Base-by-base conservation (phyloP, 1,284 basidiomycete species). In the Sphagnurus paluster region DNA sequence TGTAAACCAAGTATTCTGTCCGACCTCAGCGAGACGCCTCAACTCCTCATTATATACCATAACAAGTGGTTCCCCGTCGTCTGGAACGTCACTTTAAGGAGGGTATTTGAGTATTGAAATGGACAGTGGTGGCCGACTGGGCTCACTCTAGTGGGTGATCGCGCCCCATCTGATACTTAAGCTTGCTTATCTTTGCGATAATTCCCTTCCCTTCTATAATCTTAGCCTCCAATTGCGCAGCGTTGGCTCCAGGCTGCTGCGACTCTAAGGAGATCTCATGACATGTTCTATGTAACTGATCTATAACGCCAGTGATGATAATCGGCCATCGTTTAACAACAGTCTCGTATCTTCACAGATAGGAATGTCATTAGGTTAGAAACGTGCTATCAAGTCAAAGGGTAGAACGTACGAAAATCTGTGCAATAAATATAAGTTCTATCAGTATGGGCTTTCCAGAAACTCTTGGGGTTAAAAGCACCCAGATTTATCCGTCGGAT, bases 111-210 rank as follows among this genome's bases (percentile, higher is more conserved):
- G 26, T 43, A 28, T 29, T 30, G 3, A 25, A 6, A 20, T 9
- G 6, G 16, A 9, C 10, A 35, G 4, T 20, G 13, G 30, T 20
- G 2, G 2, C 8, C 16, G 8, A 14, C 5, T 30, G 9, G 17
- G 72, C 87, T 56, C 58, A 92, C 87, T 83, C 74, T 35, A 99
- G 68, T 2, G 75, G 66, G 39, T 80, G 79, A 67, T 98, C 88
- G 51, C 90, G 76, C 0, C 82, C 85, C 87, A 98, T 94, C 60
- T 90, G 84, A 68, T 96, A 90, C 68, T 95, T 97, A 52, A 98
- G 71, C 58, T 81, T 82, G 57, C 88, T 86, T 48, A 95, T 75
- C 56, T 80, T 75, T 46, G 82, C 77, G 48, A 99, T 94, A 56
- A 97, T 83, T 14, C 58, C 67, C 64, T 90, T 94, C 4, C 89